Evolutionary conservation across 176 grass and related monocot genomes (phyloP).

Genomic region (Juncus inflexus): DNA sequence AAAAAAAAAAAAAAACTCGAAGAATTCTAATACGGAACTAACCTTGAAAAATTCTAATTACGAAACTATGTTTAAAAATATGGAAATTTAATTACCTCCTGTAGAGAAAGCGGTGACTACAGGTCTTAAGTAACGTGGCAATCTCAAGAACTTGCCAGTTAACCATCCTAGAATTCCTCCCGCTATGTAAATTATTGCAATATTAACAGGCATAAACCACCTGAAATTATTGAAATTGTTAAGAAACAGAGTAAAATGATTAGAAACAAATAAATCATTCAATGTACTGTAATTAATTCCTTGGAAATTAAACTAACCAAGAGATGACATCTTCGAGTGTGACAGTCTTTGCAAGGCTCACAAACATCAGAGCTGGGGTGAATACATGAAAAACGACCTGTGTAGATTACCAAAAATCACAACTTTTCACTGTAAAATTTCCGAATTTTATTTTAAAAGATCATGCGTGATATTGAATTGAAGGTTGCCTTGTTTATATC

Average conservation of each 20-base stretch:
- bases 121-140: slow-evolving; percentile 47
- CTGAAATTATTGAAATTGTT: slow-evolving; percentile 24
- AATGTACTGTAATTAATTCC: neutral
- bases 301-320: slow-evolving; percentile 44
- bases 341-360: slow-evolving; percentile 69
- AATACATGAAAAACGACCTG: slow-evolving; percentile 85
- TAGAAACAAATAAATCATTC: neutral
- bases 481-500: slow-evolving; percentile 84
- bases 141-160: slow-evolving; percentile 49
- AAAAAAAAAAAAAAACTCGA: neutral
- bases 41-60: no score
- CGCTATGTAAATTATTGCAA: slow-evolving; percentile 58
- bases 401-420: slow-evolving; percentile 1
- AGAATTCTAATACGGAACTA: neutral
- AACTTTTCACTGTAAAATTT: neutral
- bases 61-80: no score
- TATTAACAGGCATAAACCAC: slow-evolving; percentile 98
- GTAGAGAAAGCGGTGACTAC: slow-evolving; percentile 66
- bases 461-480: neutral
- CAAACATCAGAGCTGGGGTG: slow-evolving; percentile 71
- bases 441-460: no score
- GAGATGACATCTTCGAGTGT: slow-evolving; percentile 65
- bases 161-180: slow-evolving; percentile 75
- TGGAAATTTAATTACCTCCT: slow-evolving; percentile 36
- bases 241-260: neutral